phyloP scores from a whole-genome alignment of 805 yeast species.

The Saturnispora sekii region DNA sequence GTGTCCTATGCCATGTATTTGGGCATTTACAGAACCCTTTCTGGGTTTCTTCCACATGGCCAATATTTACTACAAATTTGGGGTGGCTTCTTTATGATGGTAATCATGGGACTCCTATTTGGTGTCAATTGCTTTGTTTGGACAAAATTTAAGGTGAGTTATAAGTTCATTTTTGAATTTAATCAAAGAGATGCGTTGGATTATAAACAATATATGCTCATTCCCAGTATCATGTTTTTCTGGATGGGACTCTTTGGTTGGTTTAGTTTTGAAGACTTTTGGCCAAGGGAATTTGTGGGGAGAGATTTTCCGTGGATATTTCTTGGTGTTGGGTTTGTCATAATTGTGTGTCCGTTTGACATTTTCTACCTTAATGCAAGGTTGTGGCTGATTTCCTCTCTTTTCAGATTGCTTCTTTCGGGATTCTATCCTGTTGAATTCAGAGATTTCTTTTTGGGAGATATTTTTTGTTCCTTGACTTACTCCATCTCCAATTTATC shows the following conservation, averaged over 20 bases:
- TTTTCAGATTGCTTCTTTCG: conserved; percentile 64
- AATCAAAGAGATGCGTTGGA: conserved; percentile 59
- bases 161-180: conserved; percentile 86
- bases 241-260: conserved; percentile 54
- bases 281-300: conserved; percentile 52
- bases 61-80: conserved; percentile 68
- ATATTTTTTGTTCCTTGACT: conserved; percentile 78
- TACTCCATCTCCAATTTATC: conserved; percentile 81
- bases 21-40: conserved; percentile 29
- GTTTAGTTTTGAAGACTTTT: conserved; percentile 65
- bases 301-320: conserved; percentile 75
- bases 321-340: conserved; percentile 39
- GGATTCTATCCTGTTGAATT: conserved; percentile 95
- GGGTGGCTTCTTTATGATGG: conserved; percentile 77
- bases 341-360: conserved; percentile 54
- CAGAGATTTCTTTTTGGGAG: conserved; percentile 88
- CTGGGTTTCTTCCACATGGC: conserved; percentile 42
- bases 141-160: conserved; percentile 69
- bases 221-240: conserved; percentile 53
- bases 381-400: conserved; percentile 63
- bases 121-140: conserved; percentile 64
- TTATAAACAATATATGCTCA: conserved; percentile 51
- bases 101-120: conserved; percentile 53
- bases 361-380: conserved; percentile 53
- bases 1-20: conserved; percentile 46